Evolutionary conservation across 192 early-diverging fungal species (phyloP), one percentile per base, ranked within the genome.

Genomic region (Mycoemilia scoparia): DNA sequence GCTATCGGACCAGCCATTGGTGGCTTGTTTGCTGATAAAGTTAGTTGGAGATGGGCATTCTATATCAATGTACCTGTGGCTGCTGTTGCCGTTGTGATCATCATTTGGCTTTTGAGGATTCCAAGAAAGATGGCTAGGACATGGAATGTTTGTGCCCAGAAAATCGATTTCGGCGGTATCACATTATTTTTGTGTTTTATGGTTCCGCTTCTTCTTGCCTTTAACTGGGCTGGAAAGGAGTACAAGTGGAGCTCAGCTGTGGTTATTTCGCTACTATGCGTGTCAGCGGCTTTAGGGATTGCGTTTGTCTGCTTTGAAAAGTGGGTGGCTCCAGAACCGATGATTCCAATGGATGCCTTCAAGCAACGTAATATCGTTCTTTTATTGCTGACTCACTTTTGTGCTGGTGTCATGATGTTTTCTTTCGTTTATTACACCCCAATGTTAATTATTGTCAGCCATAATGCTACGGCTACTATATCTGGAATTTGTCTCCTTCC

Each of bases 261-360:
- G 6, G 61, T 79, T 10, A 74, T 76, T 21, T 47, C 41, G 10
- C 46, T 65, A 26, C 31, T 76, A 22, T 36, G 57, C 5, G 46
- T 76, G 21, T 67, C 74, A 2, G 55, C 32, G 10, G 36, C 65
- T 19, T 19, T 73, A 10, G 39, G 67, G 15, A n/a, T 55, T 8
- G 42, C 63, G 19, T 84, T 87, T 38, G 59, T 56, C 3, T 52
- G 66, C 17, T 49, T 79, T 27, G 63, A 92, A 63, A 29, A 46
- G 20, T 64, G 70, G 34, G n/a, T 86, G 21, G 79, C 85, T 5
- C 20, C 40, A 15, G 56, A 59, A 29, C 46, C 47, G 29, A 30
- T 54, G 9, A 18, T 51, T 15, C 56, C 54, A 7, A 14, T 38
- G 7, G 43, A 46, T 3, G 34, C 85, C 23, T 75, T 84, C 41